Percentiles rank a stretch among this genome's conserved stretches.
Evolutionary conservation across 1,139 yeast genomes (phyloP).

Genomic region (Pichia terricola): DNA sequence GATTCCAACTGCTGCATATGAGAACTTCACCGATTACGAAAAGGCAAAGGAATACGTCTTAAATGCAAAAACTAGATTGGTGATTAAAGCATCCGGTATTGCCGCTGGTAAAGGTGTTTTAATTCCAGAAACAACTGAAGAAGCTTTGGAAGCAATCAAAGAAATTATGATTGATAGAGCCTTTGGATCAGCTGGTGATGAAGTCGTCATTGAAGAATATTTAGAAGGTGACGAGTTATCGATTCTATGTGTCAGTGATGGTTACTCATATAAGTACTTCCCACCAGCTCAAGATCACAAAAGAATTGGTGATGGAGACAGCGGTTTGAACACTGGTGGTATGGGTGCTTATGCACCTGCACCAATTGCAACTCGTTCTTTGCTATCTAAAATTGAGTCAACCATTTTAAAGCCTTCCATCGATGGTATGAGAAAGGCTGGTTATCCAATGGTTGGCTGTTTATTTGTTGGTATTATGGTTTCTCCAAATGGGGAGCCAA

Average conservation of each 20-base stretch:
- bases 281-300: conserved; percentile 99
- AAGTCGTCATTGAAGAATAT: conserved; percentile 92
- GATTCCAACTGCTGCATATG: conserved; percentile 90
- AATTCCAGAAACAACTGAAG: conserved; percentile 77
- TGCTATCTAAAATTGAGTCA: conserved; percentile 60
- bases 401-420: conserved; percentile 82
- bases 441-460: conserved; percentile 91
- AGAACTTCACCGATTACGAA: conserved; percentile 68
- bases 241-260: conserved; percentile 87
- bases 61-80: conserved; percentile 64
- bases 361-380: conserved; percentile 70
- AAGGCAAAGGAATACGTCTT: conserved; percentile 65
- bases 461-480: conserved; percentile 96
- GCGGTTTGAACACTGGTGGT: conserved; percentile 96
- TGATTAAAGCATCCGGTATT: conserved; percentile 93
- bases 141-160: conserved; percentile 75
- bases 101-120: conserved; percentile 99
- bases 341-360: conserved; percentile 99
- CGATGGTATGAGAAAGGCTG: conserved; percentile 94
- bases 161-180: conserved; percentile 85
- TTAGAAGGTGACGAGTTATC: conserved; percentile 96
- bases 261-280: conserved; percentile 79
- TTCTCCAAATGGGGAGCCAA: conserved; percentile 69
- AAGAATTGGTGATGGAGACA: conserved; percentile 86
- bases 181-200: conserved; percentile 92